A percentile compares a stretch with the other conserved stretches of the same genome.
phyloP scores from a whole-genome alignment of 345 rosid genomes.

The Arabis alpina region DNA sequence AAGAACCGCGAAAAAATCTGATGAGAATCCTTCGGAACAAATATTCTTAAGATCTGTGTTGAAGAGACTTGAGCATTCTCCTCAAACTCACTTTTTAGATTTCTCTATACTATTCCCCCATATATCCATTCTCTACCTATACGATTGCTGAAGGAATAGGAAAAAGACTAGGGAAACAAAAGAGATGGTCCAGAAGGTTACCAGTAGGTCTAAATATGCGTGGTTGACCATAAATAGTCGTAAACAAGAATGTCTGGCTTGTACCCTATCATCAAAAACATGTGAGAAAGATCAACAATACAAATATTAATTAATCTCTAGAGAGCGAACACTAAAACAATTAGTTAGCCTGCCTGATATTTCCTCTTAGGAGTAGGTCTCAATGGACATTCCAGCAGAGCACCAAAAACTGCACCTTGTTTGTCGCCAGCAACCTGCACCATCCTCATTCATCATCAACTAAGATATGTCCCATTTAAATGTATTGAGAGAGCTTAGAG shows the following conservation, averaged over 20 bases:
- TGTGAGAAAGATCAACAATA: constrained; percentile 7
- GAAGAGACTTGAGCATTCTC: constrained; percentile 19
- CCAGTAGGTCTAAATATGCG: constrained; percentile 94
- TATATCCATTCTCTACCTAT: not conserved
- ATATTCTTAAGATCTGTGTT: not conserved
- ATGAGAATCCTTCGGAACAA: constrained; percentile 5
- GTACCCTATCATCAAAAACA: constrained; percentile 59
- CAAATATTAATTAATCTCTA: not conserved
- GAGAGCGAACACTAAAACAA: not conserved
- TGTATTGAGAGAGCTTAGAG: constrained; percentile 9
- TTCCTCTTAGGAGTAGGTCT: constrained; percentile 84
- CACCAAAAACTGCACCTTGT: constrained; percentile 89
- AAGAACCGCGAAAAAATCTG: not conserved
- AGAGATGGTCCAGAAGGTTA: constrained; percentile 34
- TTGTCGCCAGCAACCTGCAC: constrained; percentile 77
- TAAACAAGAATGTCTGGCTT: constrained; percentile 84
- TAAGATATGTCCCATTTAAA: constrained; percentile 16
- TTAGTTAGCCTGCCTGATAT: constrained; percentile 65
- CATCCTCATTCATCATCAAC: constrained; percentile 23
- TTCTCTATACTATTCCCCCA: not conserved
- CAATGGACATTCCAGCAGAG: constrained; percentile 77
- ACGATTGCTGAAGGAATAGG: not conserved
- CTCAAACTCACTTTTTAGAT: not conserved
- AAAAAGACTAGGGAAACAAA: not conserved
- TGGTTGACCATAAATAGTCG: constrained; percentile 86